Evolutionary conservation across 225 moss, liverwort and hornwort genomes (phyloP).

Genomic region (Pseudoscleropodium purum): DNA sequence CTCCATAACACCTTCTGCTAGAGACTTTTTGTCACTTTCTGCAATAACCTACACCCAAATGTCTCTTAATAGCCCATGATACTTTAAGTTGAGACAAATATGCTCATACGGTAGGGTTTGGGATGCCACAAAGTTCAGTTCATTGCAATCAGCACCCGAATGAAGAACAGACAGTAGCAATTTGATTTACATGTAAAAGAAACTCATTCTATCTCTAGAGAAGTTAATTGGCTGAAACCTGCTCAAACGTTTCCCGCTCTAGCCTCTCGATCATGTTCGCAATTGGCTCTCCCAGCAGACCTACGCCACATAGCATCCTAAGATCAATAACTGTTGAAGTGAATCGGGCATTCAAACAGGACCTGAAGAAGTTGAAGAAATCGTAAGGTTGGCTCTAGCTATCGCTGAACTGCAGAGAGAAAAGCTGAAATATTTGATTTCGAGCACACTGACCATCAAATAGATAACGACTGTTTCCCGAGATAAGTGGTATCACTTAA

Average conservation of each 20-base stretch:
- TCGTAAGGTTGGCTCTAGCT: background rate
- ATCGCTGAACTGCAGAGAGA: background rate
- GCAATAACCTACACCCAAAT: conserved; percentile 44
- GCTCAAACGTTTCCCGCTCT: conserved; percentile 56
- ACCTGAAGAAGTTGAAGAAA: background rate
- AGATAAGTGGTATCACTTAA: background rate
- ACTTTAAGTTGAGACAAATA: background rate
- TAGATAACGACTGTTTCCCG: background rate
- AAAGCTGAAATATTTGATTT: background rate
- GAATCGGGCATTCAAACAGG: background rate
- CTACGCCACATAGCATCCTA: conserved; percentile 24
- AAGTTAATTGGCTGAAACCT: conserved; percentile 28
- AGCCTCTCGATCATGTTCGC: conserved; percentile 63
- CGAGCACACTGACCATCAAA: background rate
- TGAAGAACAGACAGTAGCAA: background rate
- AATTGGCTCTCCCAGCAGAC: conserved; percentile 70
- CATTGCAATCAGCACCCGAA: background rate
- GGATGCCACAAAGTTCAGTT: background rate
- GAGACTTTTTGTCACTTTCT: conserved; percentile 31
- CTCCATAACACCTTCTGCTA: conserved; percentile 6
- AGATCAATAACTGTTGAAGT: background rate
- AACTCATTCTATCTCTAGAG: background rate
- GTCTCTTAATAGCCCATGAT: background rate
- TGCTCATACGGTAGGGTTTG: background rate
- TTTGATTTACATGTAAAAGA: background rate